Evolutionary conservation across 768 basidiomycete species (phyloP), one percentile per base, ranked within the genome.

Genomic region (Mycena maculata): DNA sequence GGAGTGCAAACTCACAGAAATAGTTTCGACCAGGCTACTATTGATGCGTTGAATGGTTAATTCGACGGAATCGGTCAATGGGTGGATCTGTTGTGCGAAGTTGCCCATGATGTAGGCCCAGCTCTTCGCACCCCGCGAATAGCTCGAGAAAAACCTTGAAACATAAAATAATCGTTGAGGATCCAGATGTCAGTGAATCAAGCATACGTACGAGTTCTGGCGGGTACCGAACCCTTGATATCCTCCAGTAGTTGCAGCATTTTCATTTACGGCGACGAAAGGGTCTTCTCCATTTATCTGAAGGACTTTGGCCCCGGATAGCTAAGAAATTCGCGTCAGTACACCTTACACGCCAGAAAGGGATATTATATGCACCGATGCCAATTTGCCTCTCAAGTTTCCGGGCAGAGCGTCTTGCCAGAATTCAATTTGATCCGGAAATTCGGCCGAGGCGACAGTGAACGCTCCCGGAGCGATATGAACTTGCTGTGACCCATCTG

Each of bases 401-500:
- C 78, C 82, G 5, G 83, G 84, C 28, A 88, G 78, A 5, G 84
- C 78, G 63, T 86, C 76, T 75, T 88, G 86, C 87, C 87, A 88
- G 57, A 86, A 80, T 15, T 82, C 75, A 55, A 88, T 81, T 61
- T 87, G 81, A 62, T 85, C 85, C 12, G 79, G 73, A 62, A 88
- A 86, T 73, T 87, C 86, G 7, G 77, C 80, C 2, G 83, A 83
- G 0, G 87, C 82, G 18, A 88, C 81, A 1, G 71, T 70, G 72
- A 86, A 88, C 8, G 88, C 88, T 69, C 83, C 83, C 9, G 86
- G 86, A 2, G 86, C 83, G 49, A 88, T 85, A 67, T 87, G 79
- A 10, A 88, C 81, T 49, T 76, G 73, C 72, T 88, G 87, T 30
- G 72, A 73, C 20, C 85, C 84, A 66, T 82, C 76, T 12, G 71